phyloP scores from a whole-genome alignment of 1,284 basidiomycete genomes.

The Cutaneotrichosporon mucoides region DNA sequence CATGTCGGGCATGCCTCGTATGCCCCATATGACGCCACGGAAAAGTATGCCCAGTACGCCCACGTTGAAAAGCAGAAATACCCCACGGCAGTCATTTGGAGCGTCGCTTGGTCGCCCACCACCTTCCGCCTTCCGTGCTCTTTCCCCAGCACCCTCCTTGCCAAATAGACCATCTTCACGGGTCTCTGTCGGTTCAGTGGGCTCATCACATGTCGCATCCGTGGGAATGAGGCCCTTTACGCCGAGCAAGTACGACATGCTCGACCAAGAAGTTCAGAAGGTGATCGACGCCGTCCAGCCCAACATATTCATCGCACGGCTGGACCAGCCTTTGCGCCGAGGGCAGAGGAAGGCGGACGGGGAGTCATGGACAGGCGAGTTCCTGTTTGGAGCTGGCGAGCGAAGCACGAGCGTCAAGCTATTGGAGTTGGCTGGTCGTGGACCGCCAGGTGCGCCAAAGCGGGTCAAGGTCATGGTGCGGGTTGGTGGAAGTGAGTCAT shows the following conservation, averaged over 20 bases:
- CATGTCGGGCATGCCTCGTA: neutral
- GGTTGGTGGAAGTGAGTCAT: constrained; percentile 26
- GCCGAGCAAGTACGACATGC: constrained; percentile 39
- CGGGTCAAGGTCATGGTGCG: constrained; percentile 37
- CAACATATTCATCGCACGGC: constrained; percentile 29
- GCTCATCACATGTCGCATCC: neutral
- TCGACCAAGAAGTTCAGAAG: constrained; percentile 35
- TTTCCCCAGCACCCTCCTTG: constrained; percentile 26
- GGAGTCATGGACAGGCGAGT: constrained; percentile 47
- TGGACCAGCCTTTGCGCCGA: constrained; percentile 37
- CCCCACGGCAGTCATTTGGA: constrained; percentile 4
- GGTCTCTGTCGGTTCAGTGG: constrained; percentile 13
- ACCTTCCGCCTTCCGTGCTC: constrained; percentile 35
- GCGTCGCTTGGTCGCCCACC: constrained; percentile 17
- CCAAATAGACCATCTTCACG: constrained; percentile 28
- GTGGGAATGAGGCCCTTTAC: constrained; percentile 28
- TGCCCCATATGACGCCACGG: constrained; percentile 4
- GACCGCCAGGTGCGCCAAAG: constrained; percentile 11
- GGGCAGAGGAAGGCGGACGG: constrained; percentile 38
- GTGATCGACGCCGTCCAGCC: constrained; percentile 29
- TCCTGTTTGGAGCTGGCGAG: constrained; percentile 39
- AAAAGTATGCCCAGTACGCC: constrained; percentile 6
- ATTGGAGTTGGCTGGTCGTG: constrained; percentile 25
- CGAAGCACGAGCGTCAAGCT: constrained; percentile 32
- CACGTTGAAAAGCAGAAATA: neutral